Conservation (phyloP, 2,329 filamentous ascomycete species). For the Colletotrichum horii region DNA sequence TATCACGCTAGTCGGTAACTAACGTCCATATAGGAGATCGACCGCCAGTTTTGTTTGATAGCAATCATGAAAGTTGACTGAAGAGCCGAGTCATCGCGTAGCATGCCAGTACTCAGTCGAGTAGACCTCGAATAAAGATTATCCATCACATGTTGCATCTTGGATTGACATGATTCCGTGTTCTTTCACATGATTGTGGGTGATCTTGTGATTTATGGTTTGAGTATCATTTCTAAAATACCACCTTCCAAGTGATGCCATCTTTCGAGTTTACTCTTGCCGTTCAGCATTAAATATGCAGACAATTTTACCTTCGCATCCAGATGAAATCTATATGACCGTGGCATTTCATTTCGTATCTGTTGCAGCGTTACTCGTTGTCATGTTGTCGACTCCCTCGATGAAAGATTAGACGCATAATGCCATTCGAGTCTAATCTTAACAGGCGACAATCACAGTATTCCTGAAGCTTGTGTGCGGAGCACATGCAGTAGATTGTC, state of each 20-base stretch:
- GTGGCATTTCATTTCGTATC: neutral
- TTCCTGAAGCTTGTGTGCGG: neutral
- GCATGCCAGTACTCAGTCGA: neutral
- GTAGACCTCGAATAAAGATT: neutral
- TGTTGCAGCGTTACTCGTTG: accelerated
- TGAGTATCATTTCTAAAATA: accelerated
- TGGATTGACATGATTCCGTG: accelerated
- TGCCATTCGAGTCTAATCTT: neutral
- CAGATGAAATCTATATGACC: neutral
- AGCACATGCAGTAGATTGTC: neutral
- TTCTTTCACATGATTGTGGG: neutral
- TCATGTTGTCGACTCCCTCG: neutral
- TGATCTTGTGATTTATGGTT: neutral
- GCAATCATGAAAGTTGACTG: neutral
- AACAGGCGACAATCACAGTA: neutral
- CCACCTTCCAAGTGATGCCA: neutral
- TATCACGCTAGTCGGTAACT: neutral
- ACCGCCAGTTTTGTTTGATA: neutral
- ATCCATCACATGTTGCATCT: neutral
- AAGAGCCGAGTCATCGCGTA: neutral
- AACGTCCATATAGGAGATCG: neutral
- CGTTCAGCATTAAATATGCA: neutral
- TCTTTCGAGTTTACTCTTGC: neutral
- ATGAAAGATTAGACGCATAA: neutral
- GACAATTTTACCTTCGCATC: accelerated